Percentiles rank a stretch among this genome's conserved stretches.
phyloP scores from a whole-genome alignment of 805 yeast species.

The Alloascoidea africana region DNA sequence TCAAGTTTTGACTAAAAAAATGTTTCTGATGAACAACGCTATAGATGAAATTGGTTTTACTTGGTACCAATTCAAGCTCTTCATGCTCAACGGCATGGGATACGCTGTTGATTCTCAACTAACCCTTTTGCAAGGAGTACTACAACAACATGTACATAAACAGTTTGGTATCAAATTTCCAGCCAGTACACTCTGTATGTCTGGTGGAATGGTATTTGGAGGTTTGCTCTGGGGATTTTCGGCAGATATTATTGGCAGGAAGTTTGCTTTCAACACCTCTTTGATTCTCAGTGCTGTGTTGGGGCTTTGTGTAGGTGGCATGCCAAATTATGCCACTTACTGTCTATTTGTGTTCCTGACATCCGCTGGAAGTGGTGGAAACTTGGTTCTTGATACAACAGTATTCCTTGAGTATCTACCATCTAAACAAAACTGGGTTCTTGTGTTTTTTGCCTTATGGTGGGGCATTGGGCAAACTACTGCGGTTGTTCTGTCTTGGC shows the following conservation, averaged over 20 bases:
- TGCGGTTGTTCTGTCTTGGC: conserved; percentile 38
- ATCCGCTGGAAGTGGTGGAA: conserved; percentile 39
- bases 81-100: conserved; percentile 39
- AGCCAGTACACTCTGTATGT: conserved; percentile 28
- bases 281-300: conserved; percentile 32
- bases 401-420: conserved; percentile 40
- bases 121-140: conserved; percentile 29
- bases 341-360: conserved; percentile 28
- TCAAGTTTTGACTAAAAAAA: conserved; percentile 7
- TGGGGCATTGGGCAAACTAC: conserved; percentile 53
- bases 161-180: conserved; percentile 17
- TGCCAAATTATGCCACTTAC: conserved; percentile 28
- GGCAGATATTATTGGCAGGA: conserved; percentile 40
- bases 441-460: conserved; percentile 39
- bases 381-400: conserved; percentile 37
- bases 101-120: conserved; percentile 40
- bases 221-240: conserved; percentile 41
- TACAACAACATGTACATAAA: conserved; percentile 26
- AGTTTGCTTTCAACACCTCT: conserved; percentile 33
- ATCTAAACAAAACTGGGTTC: conserved; percentile 30
- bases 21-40: conserved; percentile 33
- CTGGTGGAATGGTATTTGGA: conserved; percentile 36
- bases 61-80: conserved; percentile 33
- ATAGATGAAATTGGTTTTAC: conserved; percentile 50
- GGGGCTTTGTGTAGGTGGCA: conserved; percentile 39